Percentiles rank a stretch among this genome's conserved stretches.
phyloP scores from a whole-genome alignment of 306 rosid species.

The Pueraria montana region DNA sequence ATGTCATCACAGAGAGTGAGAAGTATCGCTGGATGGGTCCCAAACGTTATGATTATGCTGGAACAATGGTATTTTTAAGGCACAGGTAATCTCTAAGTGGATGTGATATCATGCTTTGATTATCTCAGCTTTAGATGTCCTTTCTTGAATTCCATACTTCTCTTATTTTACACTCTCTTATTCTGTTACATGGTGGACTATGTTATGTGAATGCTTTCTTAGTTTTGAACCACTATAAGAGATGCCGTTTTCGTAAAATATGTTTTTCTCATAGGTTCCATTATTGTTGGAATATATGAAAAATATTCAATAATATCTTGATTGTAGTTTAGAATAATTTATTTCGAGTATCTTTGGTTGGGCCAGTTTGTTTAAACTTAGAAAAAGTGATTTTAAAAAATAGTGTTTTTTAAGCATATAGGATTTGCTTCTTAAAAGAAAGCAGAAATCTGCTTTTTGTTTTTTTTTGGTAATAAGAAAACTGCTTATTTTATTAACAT shows the following conservation, averaged over 20 bases:
- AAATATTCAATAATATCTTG: neutral
- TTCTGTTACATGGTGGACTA: neutral
- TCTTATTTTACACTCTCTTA: constrained; percentile 19
- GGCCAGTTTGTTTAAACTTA: too few species aligned
- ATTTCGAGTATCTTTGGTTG: too few species aligned
- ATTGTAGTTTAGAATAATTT: neutral
- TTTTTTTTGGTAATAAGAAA: too few species aligned
- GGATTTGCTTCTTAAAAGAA: too few species aligned
- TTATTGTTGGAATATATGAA: neutral
- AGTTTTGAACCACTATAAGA: constrained; percentile 1
- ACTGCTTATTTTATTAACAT: too few species aligned
- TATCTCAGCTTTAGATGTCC: constrained; percentile 22
- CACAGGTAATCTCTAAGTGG: constrained; percentile 65
- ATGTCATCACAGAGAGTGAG: constrained; percentile 95
- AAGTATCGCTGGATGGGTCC: constrained; percentile 99
- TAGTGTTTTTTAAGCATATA: too few species aligned
- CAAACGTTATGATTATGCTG: constrained; percentile 91
- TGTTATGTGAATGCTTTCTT: neutral
- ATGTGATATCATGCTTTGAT: constrained; percentile 5
- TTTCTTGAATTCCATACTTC: constrained; percentile 20
- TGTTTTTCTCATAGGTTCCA: neutral
- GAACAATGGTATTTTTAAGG: constrained; percentile 86
- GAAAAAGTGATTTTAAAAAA: too few species aligned
- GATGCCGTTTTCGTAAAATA: constrained; percentile 15
- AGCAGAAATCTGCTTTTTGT: too few species aligned